Evolutionary conservation across 2,329 filamentous ascomycete genomes (phyloP), one percentile per base, ranked within the genome.

Genomic region (Juglanconis oblonga): DNA sequence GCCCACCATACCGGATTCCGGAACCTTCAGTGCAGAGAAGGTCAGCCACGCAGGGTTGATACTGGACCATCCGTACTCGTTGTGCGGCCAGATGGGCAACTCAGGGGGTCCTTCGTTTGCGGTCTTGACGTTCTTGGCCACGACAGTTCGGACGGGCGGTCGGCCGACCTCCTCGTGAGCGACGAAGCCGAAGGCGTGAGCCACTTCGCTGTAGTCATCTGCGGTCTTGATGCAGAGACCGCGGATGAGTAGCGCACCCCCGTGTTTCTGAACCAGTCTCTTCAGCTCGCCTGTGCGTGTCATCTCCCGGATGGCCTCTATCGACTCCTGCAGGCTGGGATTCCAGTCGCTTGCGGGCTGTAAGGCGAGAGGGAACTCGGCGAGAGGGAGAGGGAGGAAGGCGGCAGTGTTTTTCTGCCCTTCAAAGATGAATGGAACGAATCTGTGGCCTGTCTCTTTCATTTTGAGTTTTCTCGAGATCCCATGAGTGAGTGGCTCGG

Each of bases 1-100:
- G 17, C 17, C 24, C 45, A 8, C 2, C 35, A 5, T 61, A 69
- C 65, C 65, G 29, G 60, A 62, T 31, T 70, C 56, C 1, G 70
- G 66, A 2, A 62, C 44, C 2, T 62, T 47, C 31, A 73, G 49
- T 5, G 67, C 67, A 10, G 63, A 68, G 57, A 74, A 74, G 1
- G 69, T 72, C 4, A 75, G 29, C 73, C 71, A 76, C 2, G 71
- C 67, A 2, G 73, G 73, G 49, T 75, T 71, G 56, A 74, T 71
- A 1, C 68, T 74, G 2, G 71, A 73, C 72, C 71, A 74, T 1
- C 73, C 73, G 36, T 74, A 75, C 58, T 75, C 73, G 36, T 71
- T 74, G 29, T 74, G 73, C 4, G 73, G 73, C 72, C 71, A 76
- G 31, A 74, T 75, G 0, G 74, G 73, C n/a, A 76, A 63, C 17